phyloP scores from a whole-genome alignment of 129 eudicot species.

The Apium graveolens region DNA sequence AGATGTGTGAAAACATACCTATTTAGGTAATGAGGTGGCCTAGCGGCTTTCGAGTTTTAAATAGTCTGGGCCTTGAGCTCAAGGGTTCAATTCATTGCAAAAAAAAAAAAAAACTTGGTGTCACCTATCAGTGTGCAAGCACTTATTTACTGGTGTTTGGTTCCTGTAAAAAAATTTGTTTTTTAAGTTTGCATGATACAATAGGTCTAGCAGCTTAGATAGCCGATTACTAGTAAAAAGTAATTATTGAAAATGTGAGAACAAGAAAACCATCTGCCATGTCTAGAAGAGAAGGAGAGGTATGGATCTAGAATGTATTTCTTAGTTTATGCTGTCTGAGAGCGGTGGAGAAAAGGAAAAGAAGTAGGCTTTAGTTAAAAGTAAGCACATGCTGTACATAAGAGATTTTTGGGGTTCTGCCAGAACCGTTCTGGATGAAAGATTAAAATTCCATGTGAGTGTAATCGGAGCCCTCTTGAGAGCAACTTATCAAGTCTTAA shows the following conservation, averaged over 20 bases:
- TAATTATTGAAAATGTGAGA: not conserved
- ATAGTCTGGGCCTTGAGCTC: too few species aligned
- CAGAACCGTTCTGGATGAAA: not conserved
- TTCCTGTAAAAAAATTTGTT: not conserved
- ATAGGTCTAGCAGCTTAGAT: not conserved
- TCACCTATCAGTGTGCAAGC: too few species aligned
- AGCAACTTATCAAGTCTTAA: not conserved
- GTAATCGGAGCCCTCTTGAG: not conserved
- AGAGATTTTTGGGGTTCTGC: not conserved
- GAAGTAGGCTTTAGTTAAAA: not conserved
- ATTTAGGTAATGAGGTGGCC: not conserved
- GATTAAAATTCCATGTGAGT: not conserved
- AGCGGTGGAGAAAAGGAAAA: not conserved
- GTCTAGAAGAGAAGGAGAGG: not conserved
- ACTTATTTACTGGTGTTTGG: not conserved
- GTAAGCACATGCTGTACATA: not conserved
- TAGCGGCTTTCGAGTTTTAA: too few species aligned
- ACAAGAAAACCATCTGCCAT: too few species aligned
- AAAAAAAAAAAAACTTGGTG: too few species aligned
- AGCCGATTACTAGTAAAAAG: not conserved
- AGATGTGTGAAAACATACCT: too few species aligned
- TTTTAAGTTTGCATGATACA: not conserved
- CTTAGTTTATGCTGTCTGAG: not conserved
- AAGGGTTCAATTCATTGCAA: too few species aligned
- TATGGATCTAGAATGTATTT: not conserved